Evolutionary conservation across 176 grass and related monocot genomes (phyloP).

Genomic region (Typha latifolia): DNA sequence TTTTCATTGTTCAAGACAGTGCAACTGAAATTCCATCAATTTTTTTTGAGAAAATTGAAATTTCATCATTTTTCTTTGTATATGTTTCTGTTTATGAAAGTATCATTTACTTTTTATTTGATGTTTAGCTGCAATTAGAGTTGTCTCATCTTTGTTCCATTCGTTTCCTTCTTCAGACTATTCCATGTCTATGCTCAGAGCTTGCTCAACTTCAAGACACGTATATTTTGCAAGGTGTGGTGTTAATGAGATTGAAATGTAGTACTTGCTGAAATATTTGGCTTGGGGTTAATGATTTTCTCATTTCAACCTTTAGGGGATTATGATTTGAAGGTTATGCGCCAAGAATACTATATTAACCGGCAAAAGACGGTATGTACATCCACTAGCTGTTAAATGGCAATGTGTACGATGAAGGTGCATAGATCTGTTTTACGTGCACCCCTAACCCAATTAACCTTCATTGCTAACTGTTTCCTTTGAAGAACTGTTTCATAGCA

Average conservation of each 20-base stretch:
- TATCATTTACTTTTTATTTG: no score
- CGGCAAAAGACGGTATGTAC: conserved; percentile 64
- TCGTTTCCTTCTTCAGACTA: conserved; percentile 45
- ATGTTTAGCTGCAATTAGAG: no score
- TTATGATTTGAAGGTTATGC: conserved; percentile 99
- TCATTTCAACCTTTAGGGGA: conserved; percentile 49
- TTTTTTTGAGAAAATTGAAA: no score
- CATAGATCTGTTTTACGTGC: neutral
- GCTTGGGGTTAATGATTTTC: neutral
- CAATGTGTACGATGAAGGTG: neutral
- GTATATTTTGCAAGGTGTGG: conserved; percentile 94
- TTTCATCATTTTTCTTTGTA: no score
- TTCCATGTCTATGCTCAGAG: conserved; percentile 92
- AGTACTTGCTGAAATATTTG: neutral
- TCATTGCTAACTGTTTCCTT: no score
- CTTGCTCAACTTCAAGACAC: conserved; percentile 99
- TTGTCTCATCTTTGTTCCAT: neutral
- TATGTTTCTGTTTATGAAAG: no score
- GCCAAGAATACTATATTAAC: conserved; percentile 88
- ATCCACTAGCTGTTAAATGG: neutral
- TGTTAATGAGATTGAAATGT: neutral
- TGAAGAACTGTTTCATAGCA: no score
- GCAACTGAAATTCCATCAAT: no score
- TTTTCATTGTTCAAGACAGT: no score
- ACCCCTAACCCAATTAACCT: neutral